These are phyloP conservation scores for Parastagonospora avenae DNA, from an alignment of 2,329 filamentous ascomycete species.

Conservation along the genomic window DNA sequence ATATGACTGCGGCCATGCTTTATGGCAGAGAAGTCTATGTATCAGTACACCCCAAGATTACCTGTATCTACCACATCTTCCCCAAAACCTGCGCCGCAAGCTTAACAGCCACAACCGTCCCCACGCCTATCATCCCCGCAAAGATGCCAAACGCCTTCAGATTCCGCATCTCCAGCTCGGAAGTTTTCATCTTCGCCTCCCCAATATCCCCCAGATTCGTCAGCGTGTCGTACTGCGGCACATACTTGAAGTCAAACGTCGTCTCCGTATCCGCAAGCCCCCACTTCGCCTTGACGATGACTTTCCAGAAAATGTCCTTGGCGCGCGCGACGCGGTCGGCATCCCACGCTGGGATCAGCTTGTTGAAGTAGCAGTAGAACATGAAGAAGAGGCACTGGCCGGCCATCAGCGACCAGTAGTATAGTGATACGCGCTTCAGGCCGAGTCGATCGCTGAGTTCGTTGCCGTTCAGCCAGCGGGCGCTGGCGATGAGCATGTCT, in stretches of 20 bases:
- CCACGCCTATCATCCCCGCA: slow-evolving; percentile 31
- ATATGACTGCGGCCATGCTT: too few species aligned
- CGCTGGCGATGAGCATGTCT: slow-evolving; percentile 70
- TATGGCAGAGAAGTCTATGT: too few species aligned
- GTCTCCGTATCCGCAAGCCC: slow-evolving; percentile 66
- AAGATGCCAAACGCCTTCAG: slow-evolving; percentile 53
- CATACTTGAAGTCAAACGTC: slow-evolving; percentile 73
- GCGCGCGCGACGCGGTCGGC: slow-evolving; percentile 58
- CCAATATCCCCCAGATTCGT: slow-evolving; percentile 54
- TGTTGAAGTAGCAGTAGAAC: slow-evolving; percentile 58
- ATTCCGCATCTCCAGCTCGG: slow-evolving; percentile 54
- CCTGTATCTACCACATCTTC: slow-evolving; percentile 20
- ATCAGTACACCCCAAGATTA: too few species aligned
- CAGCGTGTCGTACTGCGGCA: slow-evolving; percentile 61
- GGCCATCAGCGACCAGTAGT: slow-evolving; percentile 65
- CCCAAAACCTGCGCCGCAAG: slow-evolving; percentile 23
- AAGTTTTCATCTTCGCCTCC: slow-evolving; percentile 45
- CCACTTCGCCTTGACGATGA: slow-evolving; percentile 67
- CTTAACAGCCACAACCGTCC: slow-evolving; percentile 32
- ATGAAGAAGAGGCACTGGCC: slow-evolving; percentile 72
- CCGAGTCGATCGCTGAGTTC: slow-evolving; percentile 65
- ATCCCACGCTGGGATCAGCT: slow-evolving; percentile 56
- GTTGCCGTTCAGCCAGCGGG: slow-evolving; percentile 72
- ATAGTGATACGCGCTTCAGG: slow-evolving; percentile 61
- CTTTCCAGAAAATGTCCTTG: slow-evolving; percentile 60